phyloP scores from a whole-genome alignment of 352 stramenopile species.

The Phytophthora capsici region DNA sequence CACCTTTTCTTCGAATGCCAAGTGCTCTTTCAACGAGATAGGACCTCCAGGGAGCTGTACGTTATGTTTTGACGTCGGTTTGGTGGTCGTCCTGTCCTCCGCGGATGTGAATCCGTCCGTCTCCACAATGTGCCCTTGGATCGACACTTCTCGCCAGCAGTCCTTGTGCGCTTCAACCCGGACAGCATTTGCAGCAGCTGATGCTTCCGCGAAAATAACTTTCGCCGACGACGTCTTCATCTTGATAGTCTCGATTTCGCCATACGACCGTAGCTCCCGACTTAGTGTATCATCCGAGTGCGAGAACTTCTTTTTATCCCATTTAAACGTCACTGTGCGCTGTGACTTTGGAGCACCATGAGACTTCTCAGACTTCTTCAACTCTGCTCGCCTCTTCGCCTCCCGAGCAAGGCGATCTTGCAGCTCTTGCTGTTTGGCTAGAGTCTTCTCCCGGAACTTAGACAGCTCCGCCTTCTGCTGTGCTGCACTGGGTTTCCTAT shows the following conservation, averaged over 20 bases:
- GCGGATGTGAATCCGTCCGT: constrained; percentile 45
- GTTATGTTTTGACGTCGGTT: constrained; percentile 15
- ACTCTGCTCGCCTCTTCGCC: constrained; percentile 44
- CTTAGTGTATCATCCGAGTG: constrained; percentile 83
- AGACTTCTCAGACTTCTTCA: constrained; percentile 34
- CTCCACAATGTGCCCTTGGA: constrained; percentile 79
- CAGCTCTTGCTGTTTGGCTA: constrained; percentile 63
- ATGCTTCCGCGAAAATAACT: constrained; percentile 58
- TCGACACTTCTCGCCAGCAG: constrained; percentile 72
- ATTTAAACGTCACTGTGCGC: constrained; percentile 82
- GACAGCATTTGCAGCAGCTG: constrained; percentile 60
- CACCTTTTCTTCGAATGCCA: constrained; percentile 62
- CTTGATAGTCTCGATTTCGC: constrained; percentile 72
- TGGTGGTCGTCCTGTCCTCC: constrained; percentile 24
- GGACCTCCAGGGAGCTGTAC: constrained; percentile 47
- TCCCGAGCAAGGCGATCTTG: constrained; percentile 56
- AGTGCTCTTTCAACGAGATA: constrained; percentile 59
- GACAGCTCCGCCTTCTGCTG: constrained; percentile 56
- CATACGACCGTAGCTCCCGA: constrained; percentile 59
- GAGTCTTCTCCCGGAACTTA: constrained; percentile 57
- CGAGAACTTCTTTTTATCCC: constrained; percentile 68
- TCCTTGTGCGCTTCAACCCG: constrained; percentile 75
- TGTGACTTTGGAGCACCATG: constrained; percentile 54
- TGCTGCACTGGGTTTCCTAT: constrained; percentile 37
- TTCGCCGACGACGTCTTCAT: constrained; percentile 76